Evolutionary conservation across 2,329 filamentous ascomycete genomes (phyloP).

Genomic region (Aspergillus glaucus): DNA sequence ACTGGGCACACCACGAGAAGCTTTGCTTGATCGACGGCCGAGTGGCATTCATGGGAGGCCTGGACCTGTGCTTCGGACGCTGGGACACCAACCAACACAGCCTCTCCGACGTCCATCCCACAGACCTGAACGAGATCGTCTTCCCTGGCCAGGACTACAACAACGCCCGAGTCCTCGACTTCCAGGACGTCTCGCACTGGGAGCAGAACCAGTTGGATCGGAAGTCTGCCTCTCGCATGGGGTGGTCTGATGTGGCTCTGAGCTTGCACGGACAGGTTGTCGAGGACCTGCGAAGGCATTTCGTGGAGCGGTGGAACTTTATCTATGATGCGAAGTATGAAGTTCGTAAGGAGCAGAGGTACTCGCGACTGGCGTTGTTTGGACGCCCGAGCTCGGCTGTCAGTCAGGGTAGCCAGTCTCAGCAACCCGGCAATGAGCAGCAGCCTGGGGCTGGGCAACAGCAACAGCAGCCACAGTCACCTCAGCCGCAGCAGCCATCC

Average conservation of each 20-base stretch:
- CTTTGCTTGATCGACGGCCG: slow-evolving; percentile 74
- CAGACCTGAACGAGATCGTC: slow-evolving; percentile 65
- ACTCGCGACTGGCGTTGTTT: slow-evolving; percentile 34
- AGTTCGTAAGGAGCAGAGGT: slow-evolving; percentile 48
- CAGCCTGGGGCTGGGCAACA: slow-evolving; percentile 4
- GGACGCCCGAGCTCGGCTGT: slow-evolving; percentile 24
- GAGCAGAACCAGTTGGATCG: slow-evolving; percentile 82
- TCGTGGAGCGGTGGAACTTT: slow-evolving; percentile 85
- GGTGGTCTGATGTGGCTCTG: slow-evolving; percentile 82
- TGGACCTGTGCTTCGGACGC: slow-evolving; percentile 81
- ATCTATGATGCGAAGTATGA: slow-evolving; percentile 79
- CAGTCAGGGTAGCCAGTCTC: slow-evolving; percentile 15
- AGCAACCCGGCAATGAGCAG: slow-evolving; percentile 13
- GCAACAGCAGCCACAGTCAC: slow-evolving; percentile 7
- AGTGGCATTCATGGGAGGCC: slow-evolving; percentile 81
- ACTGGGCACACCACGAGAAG: slow-evolving; percentile 94
- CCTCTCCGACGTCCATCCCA: slow-evolving; percentile 76
- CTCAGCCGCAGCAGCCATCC: slow-evolving; percentile 2
- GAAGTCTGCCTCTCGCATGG: slow-evolving; percentile 75
- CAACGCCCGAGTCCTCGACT: slow-evolving; percentile 78
- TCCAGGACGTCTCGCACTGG: slow-evolving; percentile 69
- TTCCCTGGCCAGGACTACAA: slow-evolving; percentile 93
- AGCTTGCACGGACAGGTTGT: slow-evolving; percentile 70
- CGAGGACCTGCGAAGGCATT: slow-evolving; percentile 68
- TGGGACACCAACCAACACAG: slow-evolving; percentile 86